Evolutionary conservation across 78 protist genomes (phyloP), one percentile per base, ranked within the genome.

Genomic region (Dictyostelium capitatum): DNA sequence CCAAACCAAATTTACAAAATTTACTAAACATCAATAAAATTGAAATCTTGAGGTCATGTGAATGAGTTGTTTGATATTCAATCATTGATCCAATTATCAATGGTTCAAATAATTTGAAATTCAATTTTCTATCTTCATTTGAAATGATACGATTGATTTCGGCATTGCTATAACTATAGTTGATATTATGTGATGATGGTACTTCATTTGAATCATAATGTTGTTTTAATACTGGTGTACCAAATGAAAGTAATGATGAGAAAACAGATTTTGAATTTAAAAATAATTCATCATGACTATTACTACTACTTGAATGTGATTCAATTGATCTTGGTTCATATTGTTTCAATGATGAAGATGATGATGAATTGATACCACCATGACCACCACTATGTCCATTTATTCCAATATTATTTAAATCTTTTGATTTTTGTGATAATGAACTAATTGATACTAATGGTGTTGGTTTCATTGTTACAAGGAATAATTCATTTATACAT

Each of bases 401-500:
- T 25, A 25, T 50, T 30, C 83, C 67, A 23, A 56, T 32, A 79
- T 51, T 79, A 46, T 37, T 73, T 11, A 73, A n/a, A 6, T 82
- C 75, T 32, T 37, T 67, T 12, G 75, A 67, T 46, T 56, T 47
- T 77, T 74, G 37, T 50, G 75, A 43, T 67, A 67, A 28, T 6
- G 20, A 82, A 72, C 85, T 77, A 15, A 87, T 70, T 8, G 93
- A 87, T 10, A 87, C 84, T 14, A 87, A 9, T 7, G 93, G 93
- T 25, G 93, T 87, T 19, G 93, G 93, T 51, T 77, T 87, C 83
- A 87, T 75, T 1, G 93, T 64, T 20, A 87, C 84, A 7, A 87
- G 65, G 37, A 91, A 91, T 32, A 91, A 25, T 28, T 91, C 92
- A 12, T 72, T 80, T 10, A 91, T 43, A 69, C 95, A 91, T 28